phyloP scores from a whole-genome alignment of 2,329 filamentous ascomycete species.

The Trichoderma atroviride region DNA sequence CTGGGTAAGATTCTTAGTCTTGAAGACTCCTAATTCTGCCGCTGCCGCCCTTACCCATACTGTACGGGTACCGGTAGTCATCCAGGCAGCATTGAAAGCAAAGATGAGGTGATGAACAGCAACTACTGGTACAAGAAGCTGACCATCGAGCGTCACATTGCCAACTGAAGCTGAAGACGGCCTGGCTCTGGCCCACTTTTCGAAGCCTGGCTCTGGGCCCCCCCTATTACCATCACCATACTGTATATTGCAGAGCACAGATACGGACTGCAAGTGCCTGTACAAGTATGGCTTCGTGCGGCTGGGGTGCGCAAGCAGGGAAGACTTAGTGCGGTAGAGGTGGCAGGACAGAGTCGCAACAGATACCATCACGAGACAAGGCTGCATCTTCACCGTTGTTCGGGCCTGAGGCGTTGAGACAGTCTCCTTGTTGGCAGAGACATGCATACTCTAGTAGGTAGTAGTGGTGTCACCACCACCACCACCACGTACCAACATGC shows the following conservation, averaged over 20 bases:
- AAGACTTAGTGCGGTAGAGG: conserved; percentile 5
- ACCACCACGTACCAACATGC: not conserved
- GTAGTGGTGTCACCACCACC: not conserved
- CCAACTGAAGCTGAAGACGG: conserved; percentile 21
- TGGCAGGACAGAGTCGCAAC: conserved; percentile 16
- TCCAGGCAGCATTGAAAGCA: not conserved
- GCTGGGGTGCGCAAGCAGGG: conserved; percentile 12
- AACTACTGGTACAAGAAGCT: not conserved
- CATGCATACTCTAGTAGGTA: not conserved
- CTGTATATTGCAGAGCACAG: conserved; percentile 11
- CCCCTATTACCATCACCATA: conserved; percentile 23
- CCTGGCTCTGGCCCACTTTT: conserved; percentile 22
- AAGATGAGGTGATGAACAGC: not conserved
- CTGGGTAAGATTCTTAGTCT: conserved; percentile 21
- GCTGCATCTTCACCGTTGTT: conserved; percentile 18
- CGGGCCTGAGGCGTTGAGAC: not conserved
- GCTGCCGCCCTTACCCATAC: not conserved
- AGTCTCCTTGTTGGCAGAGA: not conserved
- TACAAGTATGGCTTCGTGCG: conserved; percentile 7
- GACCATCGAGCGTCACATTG: conserved; percentile 13
- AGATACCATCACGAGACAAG: conserved; percentile 15
- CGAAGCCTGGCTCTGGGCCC: conserved; percentile 5
- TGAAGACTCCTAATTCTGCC: not conserved
- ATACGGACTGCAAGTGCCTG: conserved; percentile 7
- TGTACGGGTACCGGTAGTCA: not conserved